Percentiles rank a stretch among this genome's conserved stretches.
These are phyloP conservation scores for Cotoneaster glaucophyllus DNA, from an alignment of 306 rosid species.

Conservation along the genomic window DNA sequence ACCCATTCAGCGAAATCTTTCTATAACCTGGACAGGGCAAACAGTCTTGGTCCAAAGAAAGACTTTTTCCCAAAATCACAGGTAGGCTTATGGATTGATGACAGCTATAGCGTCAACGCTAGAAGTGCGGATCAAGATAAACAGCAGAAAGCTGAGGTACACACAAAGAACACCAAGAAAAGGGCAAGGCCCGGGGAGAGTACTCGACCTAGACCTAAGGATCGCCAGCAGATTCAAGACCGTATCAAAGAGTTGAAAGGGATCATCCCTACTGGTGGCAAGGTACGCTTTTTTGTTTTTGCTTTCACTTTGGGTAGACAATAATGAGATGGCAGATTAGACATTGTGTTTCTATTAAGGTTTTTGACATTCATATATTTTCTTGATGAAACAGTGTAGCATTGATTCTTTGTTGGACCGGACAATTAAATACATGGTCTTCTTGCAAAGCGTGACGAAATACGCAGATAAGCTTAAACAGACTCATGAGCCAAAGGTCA, in stretches of 20 bases:
- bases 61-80: constrained; percentile 44
- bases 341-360: background rate
- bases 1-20: constrained; percentile 24
- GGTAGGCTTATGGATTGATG: constrained; percentile 52
- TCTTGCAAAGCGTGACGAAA: constrained; percentile 55
- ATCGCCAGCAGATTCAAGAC: constrained; percentile 97
- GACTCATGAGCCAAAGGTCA: constrained; percentile 61
- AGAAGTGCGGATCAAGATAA: constrained; percentile 26
- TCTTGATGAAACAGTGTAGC: constrained; percentile 73
- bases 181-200: constrained; percentile 77
- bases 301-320: constrained; percentile 9
- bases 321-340: background rate
- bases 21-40: constrained; percentile 23
- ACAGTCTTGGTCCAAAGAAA: constrained; percentile 33
- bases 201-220: constrained; percentile 81
- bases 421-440: constrained; percentile 77
- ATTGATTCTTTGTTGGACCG: constrained; percentile 79
- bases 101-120: constrained; percentile 40
- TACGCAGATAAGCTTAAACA: constrained; percentile 66
- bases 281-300: constrained; percentile 39
- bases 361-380: constrained; percentile 5
- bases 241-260: constrained; percentile 76
- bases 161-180: constrained; percentile 42
- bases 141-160: constrained; percentile 45
- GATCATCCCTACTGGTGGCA: constrained; percentile 72